Evolutionary conservation across 306 rosid genomes (phyloP), one percentile per base, ranked within the genome.

Genomic region (Prunus salicina): DNA sequence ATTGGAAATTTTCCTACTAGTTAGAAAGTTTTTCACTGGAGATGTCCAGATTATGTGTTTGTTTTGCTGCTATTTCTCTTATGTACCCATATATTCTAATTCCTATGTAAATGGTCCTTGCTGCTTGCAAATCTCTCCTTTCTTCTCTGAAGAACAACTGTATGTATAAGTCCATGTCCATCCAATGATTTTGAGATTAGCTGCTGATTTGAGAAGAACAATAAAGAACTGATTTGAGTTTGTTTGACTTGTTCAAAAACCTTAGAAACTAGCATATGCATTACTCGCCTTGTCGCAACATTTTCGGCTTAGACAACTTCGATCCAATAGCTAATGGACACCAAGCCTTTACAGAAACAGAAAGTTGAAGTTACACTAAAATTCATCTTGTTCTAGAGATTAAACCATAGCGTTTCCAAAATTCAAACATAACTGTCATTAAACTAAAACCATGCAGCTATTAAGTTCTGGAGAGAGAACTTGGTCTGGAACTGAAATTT

Each of bases 31-130:
- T 72, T 12, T 81, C 76, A 69, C 88, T 75, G 88, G 84, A 76
- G 69, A 78, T 68, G 30, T 69, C 83, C 83, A 81, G 82, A 73
- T 64, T 73, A 79, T 80, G 84, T 82, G 82, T 75, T 85, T 84
- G 70, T 69, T 72, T 38, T 78, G 85, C 66, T 81, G 79, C 77
- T 80, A 61, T 71, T 16, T 69, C 46, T 78, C 34, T 80, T 64
- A 61, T 83, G 87, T 72, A 56, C 64, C 83, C 58, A 47, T 76
- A 83, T 69, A 83, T 74, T 86, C 82, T 67, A 78, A 79, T 79
- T 78, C 73, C 80, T 82, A 84, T 82, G 84, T 88, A 85, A 85
- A 91, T 78, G 76, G 56, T 67, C 81, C 73, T 81, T 80, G 74
- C 80, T 80, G 87, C 79, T 88, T 45, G 76, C 69, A 78, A 49